A percentile compares a stretch with the other conserved stretches of the same genome.
phyloP scores from a whole-genome alignment of 352 stramenopile genomes.

The Phytopythium cucurbitacearum region DNA sequence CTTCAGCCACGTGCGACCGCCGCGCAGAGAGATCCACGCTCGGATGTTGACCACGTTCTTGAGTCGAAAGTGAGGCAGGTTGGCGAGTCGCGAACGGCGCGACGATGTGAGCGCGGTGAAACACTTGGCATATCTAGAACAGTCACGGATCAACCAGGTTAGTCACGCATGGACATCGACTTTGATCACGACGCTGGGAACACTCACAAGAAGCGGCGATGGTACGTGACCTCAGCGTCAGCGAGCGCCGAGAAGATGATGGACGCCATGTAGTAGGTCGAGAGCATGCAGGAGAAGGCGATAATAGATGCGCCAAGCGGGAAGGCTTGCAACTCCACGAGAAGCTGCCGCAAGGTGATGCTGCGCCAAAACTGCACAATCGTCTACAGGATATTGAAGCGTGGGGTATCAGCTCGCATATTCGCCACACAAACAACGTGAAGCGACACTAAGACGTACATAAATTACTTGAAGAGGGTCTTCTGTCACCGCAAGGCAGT shows the following conservation, averaged over 20 bases:
- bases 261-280: slow-evolving; percentile 72
- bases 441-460: slow-evolving; percentile 9
- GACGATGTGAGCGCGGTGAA: slow-evolving; percentile 88
- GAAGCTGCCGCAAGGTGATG: slow-evolving; percentile 18
- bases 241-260: slow-evolving; percentile 73
- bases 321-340: slow-evolving; percentile 18
- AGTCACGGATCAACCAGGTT: slow-evolving; percentile 7
- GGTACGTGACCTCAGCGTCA: slow-evolving; percentile 83
- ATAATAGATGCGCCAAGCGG: slow-evolving; percentile 39
- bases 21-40: slow-evolving; percentile 85
- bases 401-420: neutral
- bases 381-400: slow-evolving; percentile 14
- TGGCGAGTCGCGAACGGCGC: slow-evolving; percentile 72
- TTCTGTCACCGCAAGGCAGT: slow-evolving; percentile 45
- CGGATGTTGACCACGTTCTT: slow-evolving; percentile 92
- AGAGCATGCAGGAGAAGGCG: slow-evolving; percentile 62
- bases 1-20: slow-evolving; percentile 85
- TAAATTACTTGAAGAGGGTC: slow-evolving; percentile 41
- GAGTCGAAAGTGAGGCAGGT: slow-evolving; percentile 85
- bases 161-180: neutral
- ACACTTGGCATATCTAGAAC: slow-evolving; percentile 77
- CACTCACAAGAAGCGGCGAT: slow-evolving; percentile 74
- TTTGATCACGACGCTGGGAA: neutral
- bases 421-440: neutral
- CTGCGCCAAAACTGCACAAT: slow-evolving; percentile 27